Evolutionary conservation across 2,329 filamentous ascomycete species (phyloP).

Genomic region (Curvularia spicifera): DNA sequence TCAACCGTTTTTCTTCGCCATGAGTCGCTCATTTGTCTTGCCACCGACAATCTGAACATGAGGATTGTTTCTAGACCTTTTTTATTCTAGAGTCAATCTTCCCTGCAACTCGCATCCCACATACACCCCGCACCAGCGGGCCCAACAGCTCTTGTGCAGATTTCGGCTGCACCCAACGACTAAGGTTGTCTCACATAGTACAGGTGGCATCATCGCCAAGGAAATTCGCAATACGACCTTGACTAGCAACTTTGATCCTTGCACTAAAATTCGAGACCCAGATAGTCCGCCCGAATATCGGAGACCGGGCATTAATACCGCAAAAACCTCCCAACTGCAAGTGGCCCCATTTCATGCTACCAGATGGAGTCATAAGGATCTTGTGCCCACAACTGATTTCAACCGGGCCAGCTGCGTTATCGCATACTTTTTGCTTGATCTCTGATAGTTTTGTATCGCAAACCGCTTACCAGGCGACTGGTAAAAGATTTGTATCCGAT

Average conservation of each 20-base stretch:
- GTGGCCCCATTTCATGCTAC: background rate
- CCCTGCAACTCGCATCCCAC: background rate
- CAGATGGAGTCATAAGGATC: background rate
- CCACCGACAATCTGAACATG: background rate
- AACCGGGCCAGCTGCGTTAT: background rate
- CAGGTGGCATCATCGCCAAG: background rate
- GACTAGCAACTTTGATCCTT: background rate
- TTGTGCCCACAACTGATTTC: background rate
- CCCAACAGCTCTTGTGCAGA: background rate
- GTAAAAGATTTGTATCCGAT: conserved; percentile 6
- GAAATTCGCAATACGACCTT: background rate
- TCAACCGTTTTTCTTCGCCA: background rate
- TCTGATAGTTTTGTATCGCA: background rate
- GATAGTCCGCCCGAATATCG: background rate
- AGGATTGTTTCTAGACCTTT: background rate
- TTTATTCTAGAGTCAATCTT: background rate
- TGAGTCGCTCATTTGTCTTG: background rate
- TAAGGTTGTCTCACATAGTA: background rate
- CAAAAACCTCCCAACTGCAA: background rate
- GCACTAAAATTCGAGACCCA: background rate
- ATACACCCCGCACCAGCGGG: background rate
- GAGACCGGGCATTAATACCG: background rate
- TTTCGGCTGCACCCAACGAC: background rate
- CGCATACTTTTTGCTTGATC: background rate
- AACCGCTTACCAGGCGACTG: conserved; percentile 10